Percentiles rank a stretch among this genome's conserved stretches.
Evolutionary conservation across 371 early-diverging fungal species (phyloP).

Genomic region (Chytridium lagenaria): DNA sequence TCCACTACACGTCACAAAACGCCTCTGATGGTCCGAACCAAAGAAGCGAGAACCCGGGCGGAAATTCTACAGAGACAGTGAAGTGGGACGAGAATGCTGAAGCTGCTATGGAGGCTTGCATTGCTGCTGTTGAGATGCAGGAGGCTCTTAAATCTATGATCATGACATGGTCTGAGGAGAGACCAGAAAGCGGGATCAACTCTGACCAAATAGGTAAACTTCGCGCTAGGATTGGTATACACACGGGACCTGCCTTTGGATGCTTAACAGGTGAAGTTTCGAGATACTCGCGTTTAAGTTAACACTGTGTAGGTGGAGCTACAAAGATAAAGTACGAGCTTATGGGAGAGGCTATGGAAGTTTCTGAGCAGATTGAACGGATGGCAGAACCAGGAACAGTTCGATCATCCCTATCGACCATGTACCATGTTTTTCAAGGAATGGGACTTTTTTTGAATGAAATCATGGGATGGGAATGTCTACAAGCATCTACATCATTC

Average conservation of each 20-base stretch:
- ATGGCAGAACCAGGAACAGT: slow-evolving; percentile 3
- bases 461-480: no score
- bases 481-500: no score
- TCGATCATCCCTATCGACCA: not conserved
- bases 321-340: slow-evolving; percentile 14
- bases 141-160: not conserved
- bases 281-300: not conserved
- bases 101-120: not conserved
- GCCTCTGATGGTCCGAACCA: no score
- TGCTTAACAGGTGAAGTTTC: slow-evolving; percentile 10
- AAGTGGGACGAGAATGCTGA: not conserved
- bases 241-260: not conserved
- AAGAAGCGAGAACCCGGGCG: not conserved
- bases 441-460: no score
- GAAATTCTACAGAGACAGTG: not conserved
- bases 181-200: no score
- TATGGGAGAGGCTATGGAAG: slow-evolving; percentile 6
- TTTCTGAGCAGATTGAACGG: not conserved
- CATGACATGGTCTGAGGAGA: not conserved
- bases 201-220: not conserved
- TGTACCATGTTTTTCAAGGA: no score
- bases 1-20: no score
- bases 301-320: not conserved
- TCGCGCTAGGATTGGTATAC: not conserved
- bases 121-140: not conserved